These are phyloP conservation scores for Globisporangium nunn DNA, from an alignment of 352 stramenopile species.

Conservation along the genomic window DNA sequence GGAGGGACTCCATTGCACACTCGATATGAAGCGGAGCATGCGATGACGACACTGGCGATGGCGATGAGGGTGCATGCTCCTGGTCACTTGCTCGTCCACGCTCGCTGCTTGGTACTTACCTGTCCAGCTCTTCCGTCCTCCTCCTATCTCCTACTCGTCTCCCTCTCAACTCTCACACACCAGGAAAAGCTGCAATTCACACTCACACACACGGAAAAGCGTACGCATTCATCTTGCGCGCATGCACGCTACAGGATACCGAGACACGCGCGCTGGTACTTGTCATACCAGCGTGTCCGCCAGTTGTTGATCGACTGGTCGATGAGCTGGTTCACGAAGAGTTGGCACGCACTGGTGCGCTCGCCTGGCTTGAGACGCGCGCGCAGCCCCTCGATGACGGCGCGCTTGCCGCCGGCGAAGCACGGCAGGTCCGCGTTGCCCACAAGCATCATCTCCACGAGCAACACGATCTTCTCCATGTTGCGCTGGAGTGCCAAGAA, in stretches of 20 bases:
- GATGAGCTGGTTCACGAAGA: slow-evolving; percentile 84
- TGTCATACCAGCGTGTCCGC: slow-evolving; percentile 88
- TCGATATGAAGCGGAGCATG: too few relatives aligned
- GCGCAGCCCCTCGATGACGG: slow-evolving; percentile 70
- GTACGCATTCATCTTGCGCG: neutral
- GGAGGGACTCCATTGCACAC: too few relatives aligned
- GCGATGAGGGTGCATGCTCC: too few relatives aligned
- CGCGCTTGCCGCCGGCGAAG: slow-evolving; percentile 78
- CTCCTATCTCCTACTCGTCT: neutral
- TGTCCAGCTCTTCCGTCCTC: neutral
- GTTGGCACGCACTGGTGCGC: slow-evolving; percentile 72
- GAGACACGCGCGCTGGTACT: slow-evolving; percentile 85
- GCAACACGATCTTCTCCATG: slow-evolving; percentile 92
- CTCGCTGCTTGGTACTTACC: neutral
- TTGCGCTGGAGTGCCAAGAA: slow-evolving; percentile 92
- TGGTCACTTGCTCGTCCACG: too few relatives aligned
- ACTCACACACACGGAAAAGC: neutral
- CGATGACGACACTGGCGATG: too few relatives aligned
- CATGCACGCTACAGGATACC: slow-evolving; percentile 60
- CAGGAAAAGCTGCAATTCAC: neutral
- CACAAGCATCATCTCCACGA: slow-evolving; percentile 95
- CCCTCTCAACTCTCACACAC: too few relatives aligned
- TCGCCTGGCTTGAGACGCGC: slow-evolving; percentile 70
- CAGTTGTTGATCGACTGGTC: slow-evolving; percentile 87
- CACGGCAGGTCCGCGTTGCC: slow-evolving; percentile 81